Evolutionary conservation across 2,329 filamentous ascomycete species (phyloP).

Genomic region (Fusarium continuum): DNA sequence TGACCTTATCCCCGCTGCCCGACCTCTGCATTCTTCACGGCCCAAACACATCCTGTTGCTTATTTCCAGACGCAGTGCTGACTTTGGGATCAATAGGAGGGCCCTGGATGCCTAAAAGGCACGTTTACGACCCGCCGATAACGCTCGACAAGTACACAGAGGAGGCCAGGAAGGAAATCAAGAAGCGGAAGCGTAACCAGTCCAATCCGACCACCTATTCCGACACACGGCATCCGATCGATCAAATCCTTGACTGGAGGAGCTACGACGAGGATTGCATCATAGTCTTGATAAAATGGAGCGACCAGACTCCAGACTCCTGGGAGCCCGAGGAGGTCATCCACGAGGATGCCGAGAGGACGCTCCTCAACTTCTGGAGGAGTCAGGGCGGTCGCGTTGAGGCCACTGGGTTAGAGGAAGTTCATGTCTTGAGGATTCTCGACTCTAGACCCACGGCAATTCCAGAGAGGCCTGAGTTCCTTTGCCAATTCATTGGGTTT

Average conservation of each 20-base stretch:
- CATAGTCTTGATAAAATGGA: not conserved
- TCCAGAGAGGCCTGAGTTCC: not conserved
- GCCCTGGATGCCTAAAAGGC: too few species aligned
- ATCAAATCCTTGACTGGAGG: not conserved
- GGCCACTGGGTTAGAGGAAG: not conserved
- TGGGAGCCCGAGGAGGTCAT: constrained; percentile 1
- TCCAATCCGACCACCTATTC: not conserved
- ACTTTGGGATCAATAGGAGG: not conserved
- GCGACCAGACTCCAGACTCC: not conserved
- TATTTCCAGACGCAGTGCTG: not conserved
- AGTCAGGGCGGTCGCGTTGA: not conserved
- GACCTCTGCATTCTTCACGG: not conserved
- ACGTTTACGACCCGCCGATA: too few species aligned
- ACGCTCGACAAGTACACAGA: not conserved
- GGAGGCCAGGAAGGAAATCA: not conserved
- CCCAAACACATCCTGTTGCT: not conserved
- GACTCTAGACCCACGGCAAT: not conserved
- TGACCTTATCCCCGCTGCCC: too few species aligned
- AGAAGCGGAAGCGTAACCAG: not conserved
- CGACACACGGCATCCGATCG: not conserved
- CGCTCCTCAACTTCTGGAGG: not conserved
- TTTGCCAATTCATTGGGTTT: not conserved
- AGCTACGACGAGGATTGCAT: not conserved
- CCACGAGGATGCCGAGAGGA: not conserved
- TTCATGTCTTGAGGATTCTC: not conserved